These are phyloP conservation scores for Brachypodium distachyon DNA, from an alignment of 202 grass and related monocot species.

Conservation along the genomic window DNA sequence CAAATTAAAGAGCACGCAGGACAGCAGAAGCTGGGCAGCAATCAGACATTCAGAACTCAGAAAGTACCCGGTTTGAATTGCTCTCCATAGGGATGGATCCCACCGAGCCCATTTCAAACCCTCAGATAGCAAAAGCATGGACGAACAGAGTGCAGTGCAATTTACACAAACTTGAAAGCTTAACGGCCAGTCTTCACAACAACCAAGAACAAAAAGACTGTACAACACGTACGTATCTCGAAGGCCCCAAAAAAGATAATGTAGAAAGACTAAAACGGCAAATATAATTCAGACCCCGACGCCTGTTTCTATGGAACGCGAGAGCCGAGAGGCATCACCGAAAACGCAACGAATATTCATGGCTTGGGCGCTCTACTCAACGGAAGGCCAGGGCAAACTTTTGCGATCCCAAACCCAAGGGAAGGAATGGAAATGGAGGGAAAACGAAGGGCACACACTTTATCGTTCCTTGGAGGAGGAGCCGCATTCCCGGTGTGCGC, in stretches of 20 bases:
- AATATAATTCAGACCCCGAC: neutral
- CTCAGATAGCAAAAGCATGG: slow-evolving; percentile 11
- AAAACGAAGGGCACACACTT: slow-evolving; percentile 29
- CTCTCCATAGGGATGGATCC: slow-evolving; percentile 25
- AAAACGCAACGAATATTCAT: slow-evolving; percentile 28
- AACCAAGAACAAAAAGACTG: neutral
- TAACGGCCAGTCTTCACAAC: neutral
- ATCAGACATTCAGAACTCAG: neutral
- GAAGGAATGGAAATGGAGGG: neutral
- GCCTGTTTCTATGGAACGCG: slow-evolving; percentile 10
- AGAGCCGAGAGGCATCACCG: slow-evolving; percentile 3
- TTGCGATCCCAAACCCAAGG: slow-evolving; percentile 5
- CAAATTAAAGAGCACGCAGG: neutral
- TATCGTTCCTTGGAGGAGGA: slow-evolving; percentile 38
- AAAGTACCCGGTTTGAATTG: slow-evolving; percentile 41
- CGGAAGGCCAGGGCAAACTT: slow-evolving; percentile 40
- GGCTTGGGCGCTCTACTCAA: slow-evolving; percentile 24
- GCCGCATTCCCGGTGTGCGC: slow-evolving; percentile 23
- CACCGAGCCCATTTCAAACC: slow-evolving; percentile 49
- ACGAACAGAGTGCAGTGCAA: slow-evolving; percentile 13
- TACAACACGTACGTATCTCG: neutral
- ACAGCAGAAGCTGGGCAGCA: neutral
- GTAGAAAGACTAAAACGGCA: neutral
- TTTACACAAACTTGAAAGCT: neutral
- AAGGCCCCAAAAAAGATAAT: neutral